Evolutionary conservation across 2,329 filamentous ascomycete species (phyloP).

Genomic region (Clonostachys rosea): DNA sequence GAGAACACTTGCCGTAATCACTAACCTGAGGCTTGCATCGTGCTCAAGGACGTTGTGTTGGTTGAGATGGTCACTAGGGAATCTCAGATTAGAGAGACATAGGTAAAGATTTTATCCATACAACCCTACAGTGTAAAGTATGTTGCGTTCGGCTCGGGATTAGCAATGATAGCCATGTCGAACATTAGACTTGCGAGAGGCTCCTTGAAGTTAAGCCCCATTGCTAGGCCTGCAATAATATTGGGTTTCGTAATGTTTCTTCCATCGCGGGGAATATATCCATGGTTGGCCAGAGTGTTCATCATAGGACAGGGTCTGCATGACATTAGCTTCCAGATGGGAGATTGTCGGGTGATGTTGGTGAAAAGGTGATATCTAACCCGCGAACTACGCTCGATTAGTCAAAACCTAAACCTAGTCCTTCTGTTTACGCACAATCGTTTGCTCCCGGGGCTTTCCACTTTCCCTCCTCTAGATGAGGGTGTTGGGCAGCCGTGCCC

Average conservation of each 20-base stretch:
- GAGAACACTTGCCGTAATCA: background rate
- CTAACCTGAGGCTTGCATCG: conserved; percentile 37
- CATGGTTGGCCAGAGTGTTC: conserved; percentile 47
- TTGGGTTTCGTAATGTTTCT: conserved; percentile 30
- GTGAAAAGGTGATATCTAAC: no score
- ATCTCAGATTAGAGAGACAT: background rate
- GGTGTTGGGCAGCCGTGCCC: no score
- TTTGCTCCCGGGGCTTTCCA: no score
- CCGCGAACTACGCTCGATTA: no score
- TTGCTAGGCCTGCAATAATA: conserved; percentile 27
- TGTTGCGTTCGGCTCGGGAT: conserved; percentile 36
- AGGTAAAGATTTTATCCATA: no score
- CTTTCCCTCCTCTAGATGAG: no score
- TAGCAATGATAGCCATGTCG: conserved; percentile 31
- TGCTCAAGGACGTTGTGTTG: conserved; percentile 43
- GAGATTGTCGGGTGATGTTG: no score
- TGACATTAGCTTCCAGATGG: no score
- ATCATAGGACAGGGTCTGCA: conserved; percentile 41
- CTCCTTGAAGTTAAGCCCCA: conserved; percentile 35
- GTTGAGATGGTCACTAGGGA: conserved; percentile 30
- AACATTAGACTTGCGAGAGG: conserved; percentile 33
- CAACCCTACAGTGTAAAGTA: conserved; percentile 25
- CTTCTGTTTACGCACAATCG: no score
- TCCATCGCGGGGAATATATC: conserved; percentile 40
- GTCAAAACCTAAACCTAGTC: no score